A percentile compares a stretch with the other conserved stretches of the same genome.
These are phyloP conservation scores for Rheum nobile DNA, from an alignment of 148 eudicot species.

Conservation along the genomic window DNA sequence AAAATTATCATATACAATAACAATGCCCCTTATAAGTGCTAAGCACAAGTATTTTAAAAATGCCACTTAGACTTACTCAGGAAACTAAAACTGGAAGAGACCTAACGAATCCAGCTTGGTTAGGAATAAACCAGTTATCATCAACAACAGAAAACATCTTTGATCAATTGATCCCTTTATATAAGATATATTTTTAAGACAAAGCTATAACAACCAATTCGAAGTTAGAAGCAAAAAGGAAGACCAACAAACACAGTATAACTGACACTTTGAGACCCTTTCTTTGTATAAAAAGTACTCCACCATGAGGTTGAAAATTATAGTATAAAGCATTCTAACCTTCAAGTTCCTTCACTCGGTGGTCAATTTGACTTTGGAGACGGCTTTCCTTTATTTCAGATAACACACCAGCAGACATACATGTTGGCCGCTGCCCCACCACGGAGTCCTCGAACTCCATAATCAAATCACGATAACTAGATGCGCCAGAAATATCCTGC, in stretches of 20 bases:
- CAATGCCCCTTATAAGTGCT: neutral
- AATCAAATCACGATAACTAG: conserved; percentile 60
- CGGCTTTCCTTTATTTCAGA: conserved; percentile 50
- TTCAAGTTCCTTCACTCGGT: conserved; percentile 75
- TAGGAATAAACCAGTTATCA: neutral
- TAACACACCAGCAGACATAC: conserved; percentile 47
- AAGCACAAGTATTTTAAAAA: neutral
- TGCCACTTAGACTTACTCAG: neutral
- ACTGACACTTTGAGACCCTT: neutral
- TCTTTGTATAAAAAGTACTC: neutral
- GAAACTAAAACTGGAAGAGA: neutral
- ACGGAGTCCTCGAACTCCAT: conserved; percentile 82
- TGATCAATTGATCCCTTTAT: neutral
- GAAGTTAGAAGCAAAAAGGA: neutral
- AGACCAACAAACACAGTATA: neutral
- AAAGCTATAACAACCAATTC: neutral
- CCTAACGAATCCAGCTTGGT: neutral
- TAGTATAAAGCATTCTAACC: conserved; percentile 30
- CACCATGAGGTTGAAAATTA: neutral
- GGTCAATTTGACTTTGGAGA: conserved; percentile 50
- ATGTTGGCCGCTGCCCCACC: conserved; percentile 52
- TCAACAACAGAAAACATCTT: neutral
- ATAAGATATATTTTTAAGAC: neutral
- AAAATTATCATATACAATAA: neutral
- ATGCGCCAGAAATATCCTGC: conserved; percentile 38